A percentile compares a stretch with the other conserved stretches of the same genome.
phyloP scores from a whole-genome alignment of 2,329 filamentous ascomycete genomes.

The Colletotrichum sp. region DNA sequence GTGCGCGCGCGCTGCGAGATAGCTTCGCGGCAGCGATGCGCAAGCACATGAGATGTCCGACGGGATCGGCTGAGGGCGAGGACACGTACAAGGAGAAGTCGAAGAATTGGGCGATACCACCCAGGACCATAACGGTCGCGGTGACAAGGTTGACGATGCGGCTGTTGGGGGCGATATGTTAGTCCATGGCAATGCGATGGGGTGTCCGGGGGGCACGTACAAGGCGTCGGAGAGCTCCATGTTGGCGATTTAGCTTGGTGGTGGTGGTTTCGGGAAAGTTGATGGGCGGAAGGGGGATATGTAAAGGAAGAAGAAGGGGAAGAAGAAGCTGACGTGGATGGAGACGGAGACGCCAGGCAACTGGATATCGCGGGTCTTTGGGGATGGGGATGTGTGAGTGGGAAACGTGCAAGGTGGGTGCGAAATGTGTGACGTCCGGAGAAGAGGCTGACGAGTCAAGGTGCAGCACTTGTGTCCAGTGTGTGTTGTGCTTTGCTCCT shows the following conservation, averaged over 20 bases:
- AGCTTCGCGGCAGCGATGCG: neutral
- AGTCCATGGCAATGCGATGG: neutral
- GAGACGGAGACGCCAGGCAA: constrained; percentile 8
- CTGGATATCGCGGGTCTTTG: constrained; percentile 10
- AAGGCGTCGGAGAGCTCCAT: constrained; percentile 96
- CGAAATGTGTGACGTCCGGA: constrained; percentile 19
- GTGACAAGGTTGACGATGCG: constrained; percentile 93
- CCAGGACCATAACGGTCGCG: constrained; percentile 85
- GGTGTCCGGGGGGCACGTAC: constrained; percentile 58
- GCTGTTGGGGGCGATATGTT: constrained; percentile 53
- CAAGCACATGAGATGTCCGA: neutral
- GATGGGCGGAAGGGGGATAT: neutral
- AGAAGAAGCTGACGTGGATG: constrained; percentile 17
- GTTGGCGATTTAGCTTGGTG: constrained; percentile 29
- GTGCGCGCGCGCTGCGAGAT: constrained; percentile 1
- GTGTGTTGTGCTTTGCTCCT: constrained; percentile 2
- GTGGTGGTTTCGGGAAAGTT: neutral
- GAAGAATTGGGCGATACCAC: constrained; percentile 79
- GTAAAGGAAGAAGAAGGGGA: neutral
- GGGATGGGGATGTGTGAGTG: constrained; percentile 8
- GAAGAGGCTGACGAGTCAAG: constrained; percentile 20
- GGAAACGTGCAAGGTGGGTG: constrained; percentile 10
- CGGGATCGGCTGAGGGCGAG: neutral
- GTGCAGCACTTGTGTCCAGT: neutral
- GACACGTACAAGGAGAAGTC: constrained; percentile 60